Evolutionary conservation across 805 yeast species (phyloP).

Genomic region (Zygosaccharomyces rouxii): DNA sequence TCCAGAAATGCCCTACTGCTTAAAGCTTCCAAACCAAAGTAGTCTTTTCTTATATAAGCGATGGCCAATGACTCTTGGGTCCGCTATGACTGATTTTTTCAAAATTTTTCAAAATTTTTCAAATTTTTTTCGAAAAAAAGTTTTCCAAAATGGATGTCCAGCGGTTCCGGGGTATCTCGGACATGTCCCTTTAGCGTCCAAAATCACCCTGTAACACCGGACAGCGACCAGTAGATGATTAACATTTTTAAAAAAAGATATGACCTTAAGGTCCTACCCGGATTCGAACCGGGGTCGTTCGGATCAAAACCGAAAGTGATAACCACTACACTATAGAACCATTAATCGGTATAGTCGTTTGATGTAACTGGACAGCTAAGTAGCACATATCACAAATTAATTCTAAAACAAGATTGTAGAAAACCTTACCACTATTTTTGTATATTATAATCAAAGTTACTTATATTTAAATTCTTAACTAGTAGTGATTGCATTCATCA

Average conservation of each 20-base stretch:
- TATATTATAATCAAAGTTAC: constrained; percentile 62
- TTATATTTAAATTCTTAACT: constrained; percentile 46
- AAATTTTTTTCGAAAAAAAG: neutral
- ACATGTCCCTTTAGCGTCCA: neutral
- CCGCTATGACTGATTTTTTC: constrained; percentile 2
- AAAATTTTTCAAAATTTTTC: neutral
- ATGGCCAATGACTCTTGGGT: constrained; percentile 1
- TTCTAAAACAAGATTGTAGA: too few species aligned
- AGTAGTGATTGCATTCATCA: constrained; percentile 22
- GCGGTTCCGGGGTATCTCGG: neutral
- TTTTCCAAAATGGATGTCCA: neutral
- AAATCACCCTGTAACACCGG: too few species aligned
- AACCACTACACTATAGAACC: constrained; percentile 67
- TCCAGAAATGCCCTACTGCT: neutral
- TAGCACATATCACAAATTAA: too few species aligned
- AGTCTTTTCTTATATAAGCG: neutral
- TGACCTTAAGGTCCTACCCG: constrained; percentile 85
- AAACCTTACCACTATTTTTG: too few species aligned
- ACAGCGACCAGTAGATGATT: too few species aligned
- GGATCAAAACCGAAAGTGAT: constrained; percentile 81
- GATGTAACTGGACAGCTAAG: neutral
- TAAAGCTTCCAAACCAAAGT: neutral
- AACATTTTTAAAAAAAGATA: too few species aligned
- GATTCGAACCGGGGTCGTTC: constrained; percentile 81
- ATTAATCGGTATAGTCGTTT: neutral